Percentiles rank a stretch among this genome's conserved stretches.
Conservation (phyloP, 805 yeast genomes). For the Saccharomycopsis sp. region DNA sequence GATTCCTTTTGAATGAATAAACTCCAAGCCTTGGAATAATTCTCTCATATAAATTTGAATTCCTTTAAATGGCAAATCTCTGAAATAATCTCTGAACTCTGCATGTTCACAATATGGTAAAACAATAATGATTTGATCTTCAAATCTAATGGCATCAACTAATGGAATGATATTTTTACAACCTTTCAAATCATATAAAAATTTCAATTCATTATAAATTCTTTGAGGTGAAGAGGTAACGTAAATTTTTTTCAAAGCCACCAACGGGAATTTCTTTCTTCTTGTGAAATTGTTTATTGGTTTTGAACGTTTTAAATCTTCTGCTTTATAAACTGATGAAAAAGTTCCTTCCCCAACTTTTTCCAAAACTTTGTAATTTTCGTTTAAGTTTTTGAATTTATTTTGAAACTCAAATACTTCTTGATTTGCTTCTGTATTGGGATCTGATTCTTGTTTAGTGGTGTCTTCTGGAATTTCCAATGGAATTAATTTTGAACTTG, state of each 20-base stretch:
- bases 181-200: slow-evolving; percentile 60
- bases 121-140: slow-evolving; percentile 90
- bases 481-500: too few relatives aligned
- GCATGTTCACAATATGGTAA: slow-evolving; percentile 85
- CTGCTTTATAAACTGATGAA: slow-evolving; percentile 71
- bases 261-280: slow-evolving; percentile 25
- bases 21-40: slow-evolving; percentile 61
- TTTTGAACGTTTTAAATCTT: slow-evolving; percentile 26
- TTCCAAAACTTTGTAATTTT: slow-evolving; percentile 26
- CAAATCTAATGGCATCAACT: slow-evolving; percentile 74
- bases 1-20: slow-evolving; percentile 59
- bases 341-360: slow-evolving; percentile 83
- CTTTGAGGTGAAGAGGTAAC: slow-evolving; percentile 93
- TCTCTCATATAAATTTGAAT: slow-evolving; percentile 75
- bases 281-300: neutral
- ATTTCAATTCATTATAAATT: slow-evolving; percentile 76
- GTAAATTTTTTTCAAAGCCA: slow-evolving; percentile 87
- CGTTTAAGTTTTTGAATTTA: slow-evolving; percentile 4
- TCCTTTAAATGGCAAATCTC: slow-evolving; percentile 70
- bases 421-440: neutral
- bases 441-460: neutral
- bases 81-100: slow-evolving; percentile 79
- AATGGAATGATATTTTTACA: slow-evolving; percentile 76
- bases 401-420: slow-evolving; percentile 7
- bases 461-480: neutral